Evolutionary conservation across 345 rosid genomes (phyloP), one percentile per base, ranked within the genome.

Genomic region (Kernera saxatilis): DNA sequence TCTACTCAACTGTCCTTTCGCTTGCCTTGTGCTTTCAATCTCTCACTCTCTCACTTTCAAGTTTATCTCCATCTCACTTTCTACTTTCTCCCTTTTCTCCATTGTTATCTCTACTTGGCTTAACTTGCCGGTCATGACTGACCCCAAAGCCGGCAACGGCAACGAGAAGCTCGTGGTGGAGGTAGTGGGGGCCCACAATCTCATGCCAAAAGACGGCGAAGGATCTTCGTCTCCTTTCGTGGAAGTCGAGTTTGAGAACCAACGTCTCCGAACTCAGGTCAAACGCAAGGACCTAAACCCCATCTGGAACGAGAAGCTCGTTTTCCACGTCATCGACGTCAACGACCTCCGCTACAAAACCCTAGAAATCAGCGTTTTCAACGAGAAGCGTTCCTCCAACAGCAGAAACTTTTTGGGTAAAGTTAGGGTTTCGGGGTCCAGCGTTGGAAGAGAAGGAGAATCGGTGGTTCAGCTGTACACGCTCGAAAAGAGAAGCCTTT

Each of bases 181-280:
- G 73, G 83, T 85, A 26, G 78, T 84, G 12, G 90, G 81, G 3
- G 92, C 96, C 0, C 92, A 85, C 74, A 87, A 87, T 83, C 69
- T 89, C 44, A 86, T 89, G 84, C 90, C 96, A 4, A 89, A 89
- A 77, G 96, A 89, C 18, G 92, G 92, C 1, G 90, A 89, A 79
- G 88, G 96, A 0, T 89, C 96, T 0, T 81, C 92, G 1, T 87
- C 92, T 1, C 84, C 96, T 1, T 89, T 87, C 46, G 96, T 84
- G 1, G 90, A 89, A 62, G 84, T 89, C 5, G 86, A 85, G 80
- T 84, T 89, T 25, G 96, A 87, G 64, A 82, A 76, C 72, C 90
- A 85, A 33, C 83, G 83, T 13, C 70, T 77, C 3, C 74, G 86
- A 51, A 87, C 92, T 2, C 85, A 80, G 25, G 90, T 84, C 25